Conservation (phyloP, 495 filamentous ascomycete species). For the Podospora didyma region DNA sequence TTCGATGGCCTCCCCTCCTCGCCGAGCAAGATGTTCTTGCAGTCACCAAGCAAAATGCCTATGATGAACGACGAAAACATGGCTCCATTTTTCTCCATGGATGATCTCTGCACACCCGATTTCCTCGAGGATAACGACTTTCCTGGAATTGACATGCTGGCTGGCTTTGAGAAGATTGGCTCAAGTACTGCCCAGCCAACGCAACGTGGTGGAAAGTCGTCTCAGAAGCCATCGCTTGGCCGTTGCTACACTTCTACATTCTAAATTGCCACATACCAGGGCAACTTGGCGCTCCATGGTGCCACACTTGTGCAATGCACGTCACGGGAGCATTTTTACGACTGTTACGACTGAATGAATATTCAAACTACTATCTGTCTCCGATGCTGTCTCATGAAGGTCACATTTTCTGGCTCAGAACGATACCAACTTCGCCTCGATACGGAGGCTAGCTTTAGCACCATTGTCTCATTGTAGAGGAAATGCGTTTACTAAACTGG, state of each 20-base stretch:
- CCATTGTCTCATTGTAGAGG: too few species aligned
- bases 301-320: not conserved
- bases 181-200: conserved; percentile 31
- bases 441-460: too few species aligned
- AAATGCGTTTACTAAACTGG: too few species aligned
- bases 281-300: not conserved
- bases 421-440: too few species aligned
- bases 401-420: too few species aligned
- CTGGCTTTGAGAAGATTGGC: conserved; percentile 89
- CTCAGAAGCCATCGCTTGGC: conserved; percentile 33
- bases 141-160: conserved; percentile 74
- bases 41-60: conserved; percentile 42
- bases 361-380: not conserved
- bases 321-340: conserved; percentile 14
- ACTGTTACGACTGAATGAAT: conserved; percentile 24
- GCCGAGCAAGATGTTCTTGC: conserved; percentile 52
- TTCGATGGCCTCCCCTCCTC: conserved; percentile 46
- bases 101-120: conserved; percentile 52
- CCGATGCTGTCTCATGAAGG: too few species aligned
- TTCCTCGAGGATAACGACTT: conserved; percentile 60
- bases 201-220: conserved; percentile 21
- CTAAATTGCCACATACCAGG: conserved; percentile 22
- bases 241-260: conserved; percentile 42
- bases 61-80: conserved; percentile 43
- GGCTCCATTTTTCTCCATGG: conserved; percentile 40